These are phyloP conservation scores for Furcasterigmium furcatum DNA, from an alignment of 2,329 filamentous ascomycete species.

Conservation along the genomic window DNA sequence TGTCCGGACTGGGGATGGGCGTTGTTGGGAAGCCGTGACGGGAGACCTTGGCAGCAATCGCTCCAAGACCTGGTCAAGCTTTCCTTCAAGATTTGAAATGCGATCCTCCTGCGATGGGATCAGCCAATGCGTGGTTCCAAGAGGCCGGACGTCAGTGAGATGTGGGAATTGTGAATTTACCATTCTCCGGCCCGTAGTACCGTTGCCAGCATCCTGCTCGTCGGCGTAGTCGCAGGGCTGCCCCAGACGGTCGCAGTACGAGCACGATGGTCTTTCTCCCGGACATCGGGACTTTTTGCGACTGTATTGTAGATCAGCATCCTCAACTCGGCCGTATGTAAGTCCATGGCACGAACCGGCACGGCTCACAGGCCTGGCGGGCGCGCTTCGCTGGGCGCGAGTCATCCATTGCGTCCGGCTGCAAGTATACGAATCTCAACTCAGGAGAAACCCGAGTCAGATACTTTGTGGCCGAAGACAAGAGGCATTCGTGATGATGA, in stretches of 20 bases:
- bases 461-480: no score
- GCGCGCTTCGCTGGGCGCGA: neutral
- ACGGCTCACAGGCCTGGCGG: neutral
- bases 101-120: neutral
- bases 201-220: neutral
- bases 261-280: neutral
- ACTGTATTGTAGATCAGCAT: no score
- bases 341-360: no score
- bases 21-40: neutral
- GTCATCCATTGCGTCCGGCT: neutral
- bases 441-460: no score
- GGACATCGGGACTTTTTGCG: neutral
- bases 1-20: neutral
- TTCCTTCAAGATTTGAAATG: neutral
- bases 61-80: neutral
- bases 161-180: no score
- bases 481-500: no score
- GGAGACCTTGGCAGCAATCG: neutral
- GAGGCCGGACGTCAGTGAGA: no score
- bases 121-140: no score
- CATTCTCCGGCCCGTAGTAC: neutral
- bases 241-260: neutral
- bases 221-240: neutral
- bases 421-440: no score
- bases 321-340: no score